These are phyloP conservation scores for Puccinia triticina DNA, from an alignment of 1,284 basidiomycete genomes.

Conservation along the genomic window DNA sequence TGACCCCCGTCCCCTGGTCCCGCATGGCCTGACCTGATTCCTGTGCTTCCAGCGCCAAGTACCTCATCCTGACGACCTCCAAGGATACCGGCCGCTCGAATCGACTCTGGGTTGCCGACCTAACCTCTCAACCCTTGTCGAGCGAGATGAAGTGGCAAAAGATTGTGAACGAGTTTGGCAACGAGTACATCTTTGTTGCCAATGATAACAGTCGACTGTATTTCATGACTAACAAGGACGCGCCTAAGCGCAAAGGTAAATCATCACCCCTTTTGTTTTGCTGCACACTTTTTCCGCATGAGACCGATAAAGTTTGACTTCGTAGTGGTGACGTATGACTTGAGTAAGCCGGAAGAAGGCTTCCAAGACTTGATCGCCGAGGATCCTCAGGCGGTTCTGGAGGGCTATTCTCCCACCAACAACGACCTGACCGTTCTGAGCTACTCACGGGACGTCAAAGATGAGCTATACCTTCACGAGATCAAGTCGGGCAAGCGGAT, in stretches of 20 bases:
- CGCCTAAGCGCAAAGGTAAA: conserved; percentile 49
- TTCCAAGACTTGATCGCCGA: conserved; percentile 74
- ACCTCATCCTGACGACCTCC: conserved; percentile 66
- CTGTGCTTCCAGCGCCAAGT: conserved; percentile 60
- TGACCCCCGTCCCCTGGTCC: neutral
- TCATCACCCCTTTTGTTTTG: conserved; percentile 62
- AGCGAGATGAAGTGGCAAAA: conserved; percentile 72
- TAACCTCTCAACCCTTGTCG: conserved; percentile 67
- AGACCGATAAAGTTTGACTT: conserved; percentile 53
- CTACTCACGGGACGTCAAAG: conserved; percentile 79
- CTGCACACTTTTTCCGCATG: too few relatives aligned
- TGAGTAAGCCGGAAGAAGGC: conserved; percentile 64
- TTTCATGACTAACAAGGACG: conserved; percentile 52
- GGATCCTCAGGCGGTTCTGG: conserved; percentile 68
- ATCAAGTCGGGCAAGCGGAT: conserved; percentile 67
- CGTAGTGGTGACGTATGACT: conserved; percentile 69
- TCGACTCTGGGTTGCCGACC: conserved; percentile 73
- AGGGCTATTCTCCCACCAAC: conserved; percentile 66
- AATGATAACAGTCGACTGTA: conserved; percentile 54
- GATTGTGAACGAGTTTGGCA: conserved; percentile 69
- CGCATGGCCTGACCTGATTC: neutral
- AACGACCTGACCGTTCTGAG: conserved; percentile 69
- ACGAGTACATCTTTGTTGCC: conserved; percentile 63
- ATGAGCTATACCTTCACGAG: conserved; percentile 76
- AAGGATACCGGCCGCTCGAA: conserved; percentile 73